A percentile compares a stretch with the other conserved stretches of the same genome.
These are phyloP conservation scores for Boletus rubescentipes DNA, from an alignment of 768 basidiomycete genomes.

Conservation along the genomic window DNA sequence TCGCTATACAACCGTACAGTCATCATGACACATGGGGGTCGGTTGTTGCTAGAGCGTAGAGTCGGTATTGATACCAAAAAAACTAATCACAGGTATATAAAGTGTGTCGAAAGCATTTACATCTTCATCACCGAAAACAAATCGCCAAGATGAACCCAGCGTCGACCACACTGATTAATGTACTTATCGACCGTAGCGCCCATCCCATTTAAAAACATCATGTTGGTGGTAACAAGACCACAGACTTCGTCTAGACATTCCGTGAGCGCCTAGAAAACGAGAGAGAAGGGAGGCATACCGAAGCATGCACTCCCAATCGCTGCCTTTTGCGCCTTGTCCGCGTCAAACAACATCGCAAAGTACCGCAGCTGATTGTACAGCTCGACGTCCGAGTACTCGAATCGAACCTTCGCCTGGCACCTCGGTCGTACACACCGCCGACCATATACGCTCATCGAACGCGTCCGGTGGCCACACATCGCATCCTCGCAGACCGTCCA, in stretches of 20 bases:
- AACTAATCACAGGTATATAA: neutral
- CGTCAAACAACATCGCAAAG: constrained; percentile 77
- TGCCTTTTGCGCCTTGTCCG: constrained; percentile 55
- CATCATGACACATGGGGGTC: neutral
- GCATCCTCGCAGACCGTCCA: constrained; percentile 88
- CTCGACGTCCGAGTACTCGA: constrained; percentile 77
- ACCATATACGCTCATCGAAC: constrained; percentile 93
- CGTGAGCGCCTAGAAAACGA: neutral
- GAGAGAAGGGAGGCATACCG: constrained; percentile 32
- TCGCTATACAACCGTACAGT: constrained; percentile 51
- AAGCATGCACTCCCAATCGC: constrained; percentile 45
- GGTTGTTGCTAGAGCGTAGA: neutral
- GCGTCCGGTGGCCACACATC: constrained; percentile 80
- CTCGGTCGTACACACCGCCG: constrained; percentile 62
- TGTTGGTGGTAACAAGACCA: constrained; percentile 51
- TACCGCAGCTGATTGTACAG: constrained; percentile 91
- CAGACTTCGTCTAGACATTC: constrained; percentile 36
- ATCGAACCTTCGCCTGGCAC: constrained; percentile 13
- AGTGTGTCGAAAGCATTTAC: constrained; percentile 25
- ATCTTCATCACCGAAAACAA: constrained; percentile 84
- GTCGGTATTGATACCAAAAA: constrained; percentile 7
- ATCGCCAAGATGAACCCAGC: constrained; percentile 80
- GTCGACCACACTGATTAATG: constrained; percentile 81
- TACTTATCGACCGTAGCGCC: constrained; percentile 67
- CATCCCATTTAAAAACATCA: constrained; percentile 51